Percentiles rank a stretch among this genome's conserved stretches.
These are phyloP conservation scores for Apium graveolens DNA, from an alignment of 129 eudicot species.

Conservation along the genomic window DNA sequence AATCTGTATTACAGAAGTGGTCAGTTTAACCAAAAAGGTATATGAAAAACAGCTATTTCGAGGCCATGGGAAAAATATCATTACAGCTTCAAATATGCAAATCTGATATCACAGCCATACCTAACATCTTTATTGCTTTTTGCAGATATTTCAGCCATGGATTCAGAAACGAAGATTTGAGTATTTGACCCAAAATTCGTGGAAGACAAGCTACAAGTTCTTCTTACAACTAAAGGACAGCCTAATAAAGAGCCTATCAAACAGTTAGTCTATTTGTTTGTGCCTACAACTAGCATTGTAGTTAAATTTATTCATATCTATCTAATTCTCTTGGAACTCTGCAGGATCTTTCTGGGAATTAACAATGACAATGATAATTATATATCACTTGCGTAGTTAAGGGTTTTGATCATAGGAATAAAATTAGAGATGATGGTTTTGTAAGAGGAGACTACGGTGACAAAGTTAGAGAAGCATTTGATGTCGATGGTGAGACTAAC, in stretches of 20 bases:
- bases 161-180: slow-evolving; percentile 48
- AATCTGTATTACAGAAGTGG: too few species aligned
- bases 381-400: slow-evolving; percentile 48
- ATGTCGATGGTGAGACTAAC: slow-evolving; percentile 33
- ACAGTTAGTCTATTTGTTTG: slow-evolving; percentile 27
- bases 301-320: not conserved
- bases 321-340: not conserved
- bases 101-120: not conserved
- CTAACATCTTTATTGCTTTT: not conserved
- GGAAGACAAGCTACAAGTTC: slow-evolving; percentile 41
- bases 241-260: slow-evolving; percentile 43
- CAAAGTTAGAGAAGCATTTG: slow-evolving; percentile 43
- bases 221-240: slow-evolving; percentile 43
- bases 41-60: too few species aligned
- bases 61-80: too few species aligned
- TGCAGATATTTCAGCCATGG: slow-evolving; percentile 69
- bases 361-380: slow-evolving; percentile 39
- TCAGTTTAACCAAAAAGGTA: too few species aligned
- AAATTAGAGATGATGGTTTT: slow-evolving; percentile 43
- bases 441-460: slow-evolving; percentile 32
- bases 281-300: not conserved
- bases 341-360: slow-evolving; percentile 45
- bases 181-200: slow-evolving; percentile 44
- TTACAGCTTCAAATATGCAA: not conserved
- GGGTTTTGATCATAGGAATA: slow-evolving; percentile 46